phyloP scores from a whole-genome alignment of 768 basidiomycete genomes.

The Termitomyces sp. region DNA sequence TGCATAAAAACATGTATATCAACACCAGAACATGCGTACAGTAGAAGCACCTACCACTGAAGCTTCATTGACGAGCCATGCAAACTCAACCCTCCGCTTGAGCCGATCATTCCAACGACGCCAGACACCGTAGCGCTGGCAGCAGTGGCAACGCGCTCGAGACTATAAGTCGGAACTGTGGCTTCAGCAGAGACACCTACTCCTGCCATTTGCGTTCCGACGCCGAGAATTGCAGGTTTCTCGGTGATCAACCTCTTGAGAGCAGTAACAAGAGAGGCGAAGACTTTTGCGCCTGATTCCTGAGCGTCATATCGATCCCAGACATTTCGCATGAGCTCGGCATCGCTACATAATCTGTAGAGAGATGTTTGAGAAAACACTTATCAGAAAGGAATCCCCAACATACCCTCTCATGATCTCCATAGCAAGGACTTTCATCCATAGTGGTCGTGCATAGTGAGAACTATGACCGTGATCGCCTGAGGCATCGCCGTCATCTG shows the following conservation, averaged over 20 bases:
- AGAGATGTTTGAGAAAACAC: not conserved
- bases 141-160: conserved; percentile 79
- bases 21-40: not conserved
- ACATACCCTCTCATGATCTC: conserved; percentile 84
- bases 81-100: conserved; percentile 63
- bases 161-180: conserved; percentile 67
- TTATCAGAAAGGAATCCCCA: not conserved
- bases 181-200: conserved; percentile 52
- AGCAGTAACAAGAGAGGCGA: conserved; percentile 73
- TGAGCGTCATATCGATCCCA: conserved; percentile 75
- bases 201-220: conserved; percentile 76
- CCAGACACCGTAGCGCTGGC: conserved; percentile 82
- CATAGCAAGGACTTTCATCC: conserved; percentile 90
- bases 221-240: conserved; percentile 80
- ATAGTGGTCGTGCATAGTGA: conserved; percentile 51
- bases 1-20: conserved; percentile 21
- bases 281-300: conserved; percentile 59
- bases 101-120: conserved; percentile 81
- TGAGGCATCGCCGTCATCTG: conserved; percentile 38
- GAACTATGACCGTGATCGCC: conserved; percentile 17
- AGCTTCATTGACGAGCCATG: conserved; percentile 81
- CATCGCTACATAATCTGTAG: conserved; percentile 68
- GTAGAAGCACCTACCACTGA: conserved; percentile 61
- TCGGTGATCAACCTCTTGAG: conserved; percentile 86
- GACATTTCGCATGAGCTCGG: conserved; percentile 71